A percentile compares a stretch with the other conserved stretches of the same genome.
phyloP scores from a whole-genome alignment of 2,329 filamentous ascomycete genomes.

The Nakataea oryzae region DNA sequence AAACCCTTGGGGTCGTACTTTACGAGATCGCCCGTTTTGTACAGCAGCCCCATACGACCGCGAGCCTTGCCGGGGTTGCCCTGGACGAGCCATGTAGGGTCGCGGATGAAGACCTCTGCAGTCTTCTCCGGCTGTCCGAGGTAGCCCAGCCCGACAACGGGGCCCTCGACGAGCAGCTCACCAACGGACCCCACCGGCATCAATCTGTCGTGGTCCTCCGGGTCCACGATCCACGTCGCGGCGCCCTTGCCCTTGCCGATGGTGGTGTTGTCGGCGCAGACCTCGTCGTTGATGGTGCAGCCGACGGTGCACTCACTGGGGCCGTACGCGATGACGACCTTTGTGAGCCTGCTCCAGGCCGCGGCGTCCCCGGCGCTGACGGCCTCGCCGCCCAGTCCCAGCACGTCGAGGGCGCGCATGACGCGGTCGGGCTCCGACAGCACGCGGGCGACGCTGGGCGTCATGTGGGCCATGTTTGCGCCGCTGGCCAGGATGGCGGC shows the following conservation, averaged over 20 bases:
- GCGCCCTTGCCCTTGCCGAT: constrained; percentile 7
- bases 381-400: constrained; percentile 39
- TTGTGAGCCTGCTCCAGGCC: constrained; percentile 31
- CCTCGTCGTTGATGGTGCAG: constrained; percentile 16
- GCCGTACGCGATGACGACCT: constrained; percentile 39
- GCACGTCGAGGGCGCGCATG: constrained; percentile 32
- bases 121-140: constrained; percentile 4
- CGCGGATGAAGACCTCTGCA: constrained; percentile 2
- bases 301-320: constrained; percentile 42
- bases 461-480: constrained; percentile 11
- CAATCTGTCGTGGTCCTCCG: constrained; percentile 14
- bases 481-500: constrained; percentile 11
- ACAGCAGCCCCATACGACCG: constrained; percentile 9
- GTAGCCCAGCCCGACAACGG: constrained; percentile 38
- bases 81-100: constrained; percentile 1
- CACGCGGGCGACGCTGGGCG: constrained; percentile 11
- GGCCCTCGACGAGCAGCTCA: constrained; percentile 28
- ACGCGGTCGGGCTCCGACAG: constrained; percentile 25
- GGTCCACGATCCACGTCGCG: constrained; percentile 15
- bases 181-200: constrained; percentile 19
- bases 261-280: constrained; percentile 13
- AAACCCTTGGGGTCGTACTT: constrained; percentile 22
- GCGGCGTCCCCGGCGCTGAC: constrained; percentile 39
- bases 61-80: not conserved
- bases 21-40: constrained; percentile 29